A percentile compares a stretch with the other conserved stretches of the same genome.
These are phyloP conservation scores for Chrysoporthe deuterocubensis DNA, from an alignment of 2,329 filamentous ascomycete genomes.

Conservation along the genomic window DNA sequence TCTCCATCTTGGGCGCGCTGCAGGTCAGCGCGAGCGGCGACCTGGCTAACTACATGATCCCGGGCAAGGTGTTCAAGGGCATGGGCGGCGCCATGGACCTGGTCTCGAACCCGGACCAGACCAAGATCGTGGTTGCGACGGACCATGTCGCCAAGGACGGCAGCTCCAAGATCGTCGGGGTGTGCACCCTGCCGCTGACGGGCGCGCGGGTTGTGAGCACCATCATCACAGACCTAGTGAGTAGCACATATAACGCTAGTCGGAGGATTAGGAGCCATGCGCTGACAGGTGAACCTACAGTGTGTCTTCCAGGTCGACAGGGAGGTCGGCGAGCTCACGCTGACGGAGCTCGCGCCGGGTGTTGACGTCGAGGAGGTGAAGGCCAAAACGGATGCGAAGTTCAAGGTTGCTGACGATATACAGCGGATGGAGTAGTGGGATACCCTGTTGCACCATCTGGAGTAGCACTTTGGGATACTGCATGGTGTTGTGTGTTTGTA, in stretches of 20 bases:
- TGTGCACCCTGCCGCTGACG: constrained; percentile 67
- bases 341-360: constrained; percentile 73
- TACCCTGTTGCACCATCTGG: no score
- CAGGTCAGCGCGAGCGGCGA: constrained; percentile 81
- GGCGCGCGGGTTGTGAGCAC: constrained; percentile 70
- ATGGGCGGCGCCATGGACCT: constrained; percentile 83
- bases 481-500: neutral
- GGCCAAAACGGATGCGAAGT: constrained; percentile 72
- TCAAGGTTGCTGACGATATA: constrained; percentile 63
- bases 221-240: constrained; percentile 73
- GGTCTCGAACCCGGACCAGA: constrained; percentile 71
- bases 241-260: constrained; percentile 35
- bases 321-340: constrained; percentile 61
- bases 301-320: constrained; percentile 74
- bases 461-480: neutral
- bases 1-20: constrained; percentile 81
- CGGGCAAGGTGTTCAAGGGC: constrained; percentile 84
- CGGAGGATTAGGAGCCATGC: no score
- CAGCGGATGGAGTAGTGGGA: constrained; percentile 45
- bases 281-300: constrained; percentile 37
- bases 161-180: constrained; percentile 66
- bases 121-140: constrained; percentile 73
- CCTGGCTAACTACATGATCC: constrained; percentile 89
- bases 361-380: constrained; percentile 70
- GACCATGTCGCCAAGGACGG: constrained; percentile 73